A percentile compares a stretch with the other conserved stretches of the same genome.
These are phyloP conservation scores for Stemphylium beticola DNA, from an alignment of 2,329 filamentous ascomycete species.

Conservation along the genomic window DNA sequence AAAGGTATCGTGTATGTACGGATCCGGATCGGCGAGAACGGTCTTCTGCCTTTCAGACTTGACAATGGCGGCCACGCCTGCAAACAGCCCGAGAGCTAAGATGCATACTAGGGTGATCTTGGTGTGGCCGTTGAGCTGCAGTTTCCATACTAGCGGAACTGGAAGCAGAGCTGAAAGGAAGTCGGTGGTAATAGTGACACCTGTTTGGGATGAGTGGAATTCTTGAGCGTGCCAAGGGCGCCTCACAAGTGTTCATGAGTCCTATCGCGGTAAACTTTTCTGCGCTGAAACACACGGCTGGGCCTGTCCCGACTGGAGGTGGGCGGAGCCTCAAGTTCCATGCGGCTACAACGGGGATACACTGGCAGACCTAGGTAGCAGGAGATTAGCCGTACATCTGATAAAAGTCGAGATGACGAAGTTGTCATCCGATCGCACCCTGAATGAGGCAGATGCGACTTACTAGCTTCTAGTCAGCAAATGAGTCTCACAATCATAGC, in stretches of 20 bases:
- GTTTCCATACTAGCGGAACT: not conserved
- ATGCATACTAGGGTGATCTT: not conserved
- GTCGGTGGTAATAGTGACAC: slow-evolving; percentile 1
- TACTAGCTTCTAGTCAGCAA: not conserved
- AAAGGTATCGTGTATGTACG: slow-evolving; percentile 48
- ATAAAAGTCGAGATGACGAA: slow-evolving; percentile 32
- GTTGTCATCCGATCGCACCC: not conserved
- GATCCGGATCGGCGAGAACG: not conserved
- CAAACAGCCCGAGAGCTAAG: not conserved
- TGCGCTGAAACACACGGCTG: slow-evolving; percentile 53
- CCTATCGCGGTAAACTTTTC: slow-evolving; percentile 53
- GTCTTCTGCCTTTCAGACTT: not conserved
- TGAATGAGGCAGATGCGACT: not conserved
- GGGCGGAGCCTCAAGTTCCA: slow-evolving; percentile 52
- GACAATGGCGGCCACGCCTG: not conserved
- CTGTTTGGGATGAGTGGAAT: not conserved
- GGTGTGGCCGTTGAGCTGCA: not conserved
- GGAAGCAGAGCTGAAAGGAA: not conserved
- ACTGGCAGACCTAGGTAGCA: slow-evolving; percentile 54
- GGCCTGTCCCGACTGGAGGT: slow-evolving; percentile 32
- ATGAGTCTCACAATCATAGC: not conserved
- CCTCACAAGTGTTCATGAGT: slow-evolving; percentile 53
- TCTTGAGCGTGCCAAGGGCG: not conserved
- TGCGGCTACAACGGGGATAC: slow-evolving; percentile 52
- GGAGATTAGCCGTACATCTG: slow-evolving; percentile 49